These are phyloP conservation scores for Plasmodium cynomolgi DNA, from an alignment of 169 alveolate genomes.

Conservation along the genomic window DNA sequence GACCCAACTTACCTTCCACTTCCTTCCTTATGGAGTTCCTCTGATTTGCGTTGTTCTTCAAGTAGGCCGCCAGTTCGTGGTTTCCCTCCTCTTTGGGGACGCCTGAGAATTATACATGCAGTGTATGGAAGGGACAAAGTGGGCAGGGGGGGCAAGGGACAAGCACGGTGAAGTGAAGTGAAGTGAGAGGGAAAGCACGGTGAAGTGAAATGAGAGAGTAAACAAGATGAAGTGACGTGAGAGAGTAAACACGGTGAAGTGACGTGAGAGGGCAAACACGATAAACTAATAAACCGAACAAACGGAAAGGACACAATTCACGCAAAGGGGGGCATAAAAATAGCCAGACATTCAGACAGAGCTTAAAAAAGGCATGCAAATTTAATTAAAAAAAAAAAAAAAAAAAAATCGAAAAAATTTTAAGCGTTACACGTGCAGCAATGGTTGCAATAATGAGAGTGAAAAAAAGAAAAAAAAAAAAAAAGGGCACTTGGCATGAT, in stretches of 20 bases:
- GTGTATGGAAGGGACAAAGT: background rate
- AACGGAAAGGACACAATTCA: background rate
- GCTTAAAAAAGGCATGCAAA: background rate
- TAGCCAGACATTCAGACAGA: background rate
- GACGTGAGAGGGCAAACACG: too few species aligned
- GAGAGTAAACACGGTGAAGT: too few species aligned
- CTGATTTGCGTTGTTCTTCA: slow-evolving; percentile 37
- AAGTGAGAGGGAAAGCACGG: background rate
- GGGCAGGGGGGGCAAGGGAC: background rate
- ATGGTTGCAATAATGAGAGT: background rate
- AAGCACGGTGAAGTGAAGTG: background rate
- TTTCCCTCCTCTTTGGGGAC: slow-evolving; percentile 21
- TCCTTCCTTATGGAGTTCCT: slow-evolving; percentile 50
- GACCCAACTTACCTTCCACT: slow-evolving; percentile 17
- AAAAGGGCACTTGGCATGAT: background rate
- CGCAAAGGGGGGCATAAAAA: background rate
- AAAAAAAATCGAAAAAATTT: slow-evolving; percentile 1
- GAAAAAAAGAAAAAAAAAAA: slow-evolving; percentile 5
- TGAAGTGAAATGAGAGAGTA: too few species aligned
- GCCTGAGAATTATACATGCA: slow-evolving; percentile 25
- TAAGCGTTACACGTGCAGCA: background rate
- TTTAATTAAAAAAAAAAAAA: slow-evolving; percentile 10
- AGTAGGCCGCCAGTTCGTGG: slow-evolving; percentile 4
- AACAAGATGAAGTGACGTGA: too few species aligned
- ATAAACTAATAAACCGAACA: background rate